Conservation (phyloP, 225 moss, liverwort and hornwort species). For the Thuidium tamariscinum region DNA sequence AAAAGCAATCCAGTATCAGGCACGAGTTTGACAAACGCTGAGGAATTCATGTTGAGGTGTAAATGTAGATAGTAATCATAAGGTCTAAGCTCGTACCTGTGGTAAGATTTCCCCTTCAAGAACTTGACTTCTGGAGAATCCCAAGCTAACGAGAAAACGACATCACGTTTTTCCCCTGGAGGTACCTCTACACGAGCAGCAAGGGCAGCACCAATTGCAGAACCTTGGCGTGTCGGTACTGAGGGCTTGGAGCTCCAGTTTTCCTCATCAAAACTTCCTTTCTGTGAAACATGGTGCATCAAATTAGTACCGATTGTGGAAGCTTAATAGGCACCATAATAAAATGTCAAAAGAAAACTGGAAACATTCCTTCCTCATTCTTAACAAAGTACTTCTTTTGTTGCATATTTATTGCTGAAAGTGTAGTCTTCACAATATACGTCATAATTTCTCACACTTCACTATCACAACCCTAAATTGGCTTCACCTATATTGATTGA, state of each 20-base stretch:
- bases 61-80: background rate
- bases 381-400: background rate
- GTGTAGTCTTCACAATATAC: background rate
- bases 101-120: slow-evolving; percentile 76
- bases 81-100: slow-evolving; percentile 44
- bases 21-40: background rate
- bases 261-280: slow-evolving; percentile 48
- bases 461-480: background rate
- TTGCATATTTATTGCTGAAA: background rate
- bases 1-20: slow-evolving; percentile 8
- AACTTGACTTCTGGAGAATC: slow-evolving; percentile 90
- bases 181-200: slow-evolving; percentile 69
- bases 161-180: slow-evolving; percentile 72
- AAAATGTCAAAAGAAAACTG: background rate
- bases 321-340: background rate
- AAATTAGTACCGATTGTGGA: background rate
- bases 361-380: background rate
- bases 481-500: background rate
- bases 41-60: background rate
- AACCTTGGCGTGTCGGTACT: slow-evolving; percentile 44
- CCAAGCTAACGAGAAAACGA: slow-evolving; percentile 87
- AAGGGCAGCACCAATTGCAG: slow-evolving; percentile 84
- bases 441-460: background rate
- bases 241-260: slow-evolving; percentile 54
- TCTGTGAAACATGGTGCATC: slow-evolving; percentile 21